Conservation (phyloP, 345 rosid genomes). For the Melastoma malabathricum region DNA sequence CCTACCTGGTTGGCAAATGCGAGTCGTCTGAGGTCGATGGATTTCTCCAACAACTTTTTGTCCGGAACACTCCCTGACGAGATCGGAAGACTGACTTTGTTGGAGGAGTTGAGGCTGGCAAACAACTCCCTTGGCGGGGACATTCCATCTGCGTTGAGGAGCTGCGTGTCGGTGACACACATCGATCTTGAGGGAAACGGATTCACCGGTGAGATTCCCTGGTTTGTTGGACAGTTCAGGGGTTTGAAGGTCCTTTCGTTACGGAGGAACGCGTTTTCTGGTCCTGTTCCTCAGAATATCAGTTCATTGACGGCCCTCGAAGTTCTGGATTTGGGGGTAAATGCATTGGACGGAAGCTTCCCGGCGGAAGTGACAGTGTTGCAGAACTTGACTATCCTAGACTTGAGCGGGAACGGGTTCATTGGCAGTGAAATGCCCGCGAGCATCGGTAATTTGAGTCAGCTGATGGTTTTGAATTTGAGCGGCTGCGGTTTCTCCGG, state of each 20-base stretch:
- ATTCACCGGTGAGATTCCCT: constrained; percentile 52
- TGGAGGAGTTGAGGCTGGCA: constrained; percentile 54
- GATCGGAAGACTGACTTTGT: constrained; percentile 38
- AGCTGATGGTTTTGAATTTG: constrained; percentile 30
- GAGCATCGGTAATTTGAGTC: constrained; percentile 41
- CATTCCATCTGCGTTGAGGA: constrained; percentile 47
- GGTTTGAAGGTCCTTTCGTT: constrained; percentile 48
- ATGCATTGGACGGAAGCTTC: constrained; percentile 46
- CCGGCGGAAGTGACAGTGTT: constrained; percentile 47
- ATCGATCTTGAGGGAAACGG: constrained; percentile 63
- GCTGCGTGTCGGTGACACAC: constrained; percentile 44
- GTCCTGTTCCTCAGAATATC: constrained; percentile 46
- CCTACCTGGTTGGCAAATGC: constrained; percentile 55
- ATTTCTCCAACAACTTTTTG: constrained; percentile 57
- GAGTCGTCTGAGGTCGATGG: constrained; percentile 30
- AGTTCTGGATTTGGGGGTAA: constrained; percentile 33
- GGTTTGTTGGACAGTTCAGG: constrained; percentile 39
- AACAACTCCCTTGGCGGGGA: constrained; percentile 53
- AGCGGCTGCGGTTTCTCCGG: constrained; percentile 50
- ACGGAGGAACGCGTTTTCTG: constrained; percentile 53
- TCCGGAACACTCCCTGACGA: constrained; percentile 51
- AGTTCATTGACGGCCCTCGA: constrained; percentile 37
- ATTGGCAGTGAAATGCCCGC: constrained; percentile 36
- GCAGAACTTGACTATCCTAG: constrained; percentile 49
- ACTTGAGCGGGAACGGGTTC: constrained; percentile 53